These are phyloP conservation scores for Aspergillus ibericus DNA, from an alignment of 2,329 filamentous ascomycete genomes.

Conservation along the genomic window DNA sequence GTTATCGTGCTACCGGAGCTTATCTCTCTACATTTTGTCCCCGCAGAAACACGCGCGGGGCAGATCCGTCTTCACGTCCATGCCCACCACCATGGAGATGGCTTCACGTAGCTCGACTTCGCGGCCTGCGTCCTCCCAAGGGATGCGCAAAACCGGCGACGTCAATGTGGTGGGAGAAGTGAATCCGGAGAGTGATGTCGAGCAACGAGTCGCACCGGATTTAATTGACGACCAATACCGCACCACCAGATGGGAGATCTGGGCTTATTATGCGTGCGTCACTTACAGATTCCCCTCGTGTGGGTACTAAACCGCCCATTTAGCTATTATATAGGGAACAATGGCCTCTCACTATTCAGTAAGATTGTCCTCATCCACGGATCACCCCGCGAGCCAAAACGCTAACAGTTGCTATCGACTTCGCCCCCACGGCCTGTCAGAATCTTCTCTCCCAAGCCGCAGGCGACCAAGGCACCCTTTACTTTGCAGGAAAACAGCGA, in stretches of 20 bases:
- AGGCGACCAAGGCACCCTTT: conserved; percentile 52
- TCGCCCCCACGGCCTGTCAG: conserved; percentile 64
- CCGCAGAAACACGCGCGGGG: neutral
- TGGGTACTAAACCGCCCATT: conserved; percentile 23
- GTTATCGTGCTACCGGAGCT: neutral
- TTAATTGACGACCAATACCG: conserved; percentile 56
- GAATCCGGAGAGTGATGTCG: conserved; percentile 8
- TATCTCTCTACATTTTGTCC: neutral
- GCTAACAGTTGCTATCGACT: conserved; percentile 41
- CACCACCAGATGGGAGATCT: conserved; percentile 57
- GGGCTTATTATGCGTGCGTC: conserved; percentile 55
- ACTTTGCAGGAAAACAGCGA: conserved; percentile 57
- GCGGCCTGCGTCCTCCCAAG: neutral
- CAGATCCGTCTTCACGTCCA: neutral
- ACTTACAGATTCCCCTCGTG: conserved; percentile 2
- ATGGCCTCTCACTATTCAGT: conserved; percentile 62
- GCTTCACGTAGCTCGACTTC: neutral
- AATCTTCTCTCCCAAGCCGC: conserved; percentile 64
- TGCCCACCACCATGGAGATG: neutral
- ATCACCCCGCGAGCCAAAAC: neutral
- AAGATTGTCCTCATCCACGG: conserved; percentile 6
- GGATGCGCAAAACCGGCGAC: neutral
- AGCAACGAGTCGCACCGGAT: conserved; percentile 52
- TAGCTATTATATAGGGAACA: conserved; percentile 66
- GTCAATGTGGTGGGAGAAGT: neutral